Conservation (phyloP, 306 rosid genomes). For the Pueraria montana region DNA sequence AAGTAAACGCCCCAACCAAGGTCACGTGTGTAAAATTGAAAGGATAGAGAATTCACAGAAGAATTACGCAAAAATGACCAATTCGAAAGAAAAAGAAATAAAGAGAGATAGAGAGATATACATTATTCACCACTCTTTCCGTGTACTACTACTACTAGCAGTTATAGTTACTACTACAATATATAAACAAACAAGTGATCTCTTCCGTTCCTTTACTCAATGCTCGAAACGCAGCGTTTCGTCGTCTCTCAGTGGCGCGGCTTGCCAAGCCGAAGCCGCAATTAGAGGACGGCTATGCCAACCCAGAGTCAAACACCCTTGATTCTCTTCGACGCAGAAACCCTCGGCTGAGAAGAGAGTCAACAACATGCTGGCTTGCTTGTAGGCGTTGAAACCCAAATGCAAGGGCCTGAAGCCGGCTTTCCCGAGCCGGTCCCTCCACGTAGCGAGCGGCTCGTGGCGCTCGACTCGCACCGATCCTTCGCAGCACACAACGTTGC, state of each 20-base stretch:
- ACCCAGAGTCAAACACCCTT: slow-evolving; percentile 85
- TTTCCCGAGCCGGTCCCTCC: slow-evolving; percentile 48
- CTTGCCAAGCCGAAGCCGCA: slow-evolving; percentile 24
- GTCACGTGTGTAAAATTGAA: too few relatives aligned
- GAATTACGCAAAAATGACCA: neutral
- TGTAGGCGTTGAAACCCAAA: slow-evolving; percentile 68
- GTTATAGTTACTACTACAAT: too few relatives aligned
- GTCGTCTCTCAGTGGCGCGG: neutral
- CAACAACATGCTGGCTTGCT: slow-evolving; percentile 86
- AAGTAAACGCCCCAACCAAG: too few relatives aligned
- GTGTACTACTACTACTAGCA: neutral
- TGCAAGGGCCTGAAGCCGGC: slow-evolving; percentile 65
- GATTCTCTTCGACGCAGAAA: slow-evolving; percentile 64
- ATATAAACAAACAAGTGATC: neutral
- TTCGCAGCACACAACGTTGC: slow-evolving; percentile 88
- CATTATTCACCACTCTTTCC: slow-evolving; percentile 39
- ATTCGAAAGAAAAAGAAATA: neutral
- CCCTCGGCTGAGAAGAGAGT: slow-evolving; percentile 69
- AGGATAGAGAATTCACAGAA: too few relatives aligned
- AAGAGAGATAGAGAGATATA: neutral
- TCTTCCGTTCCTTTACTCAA: neutral
- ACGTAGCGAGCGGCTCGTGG: slow-evolving; percentile 69
- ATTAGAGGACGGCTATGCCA: slow-evolving; percentile 76
- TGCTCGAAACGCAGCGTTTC: slow-evolving; percentile 42
- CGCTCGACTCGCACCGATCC: slow-evolving; percentile 82